These are phyloP conservation scores for Rubia yunnanensis DNA, from an alignment of 257 asterid genomes.

Conservation along the genomic window DNA sequence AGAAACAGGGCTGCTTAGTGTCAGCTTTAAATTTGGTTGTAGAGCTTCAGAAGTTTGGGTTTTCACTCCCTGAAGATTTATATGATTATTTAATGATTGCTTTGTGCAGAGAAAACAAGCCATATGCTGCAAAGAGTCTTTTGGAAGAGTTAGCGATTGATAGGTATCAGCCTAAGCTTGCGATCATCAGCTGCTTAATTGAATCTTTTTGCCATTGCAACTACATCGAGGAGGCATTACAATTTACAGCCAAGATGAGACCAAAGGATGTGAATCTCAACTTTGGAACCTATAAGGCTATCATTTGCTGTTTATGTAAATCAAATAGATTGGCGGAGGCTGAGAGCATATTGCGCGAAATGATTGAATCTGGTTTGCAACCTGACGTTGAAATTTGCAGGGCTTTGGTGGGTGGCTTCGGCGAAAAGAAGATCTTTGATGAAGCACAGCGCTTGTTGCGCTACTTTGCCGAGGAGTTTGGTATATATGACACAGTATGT, in stretches of 20 bases:
- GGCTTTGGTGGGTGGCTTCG: slow-evolving; percentile 46
- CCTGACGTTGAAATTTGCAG: slow-evolving; percentile 54
- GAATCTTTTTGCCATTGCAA: slow-evolving; percentile 51
- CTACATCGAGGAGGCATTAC: slow-evolving; percentile 45
- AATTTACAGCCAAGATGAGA: slow-evolving; percentile 45
- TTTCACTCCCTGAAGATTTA: slow-evolving; percentile 41
- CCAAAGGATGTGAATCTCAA: slow-evolving; percentile 39
- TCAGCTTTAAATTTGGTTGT: slow-evolving; percentile 64
- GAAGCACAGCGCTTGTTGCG: slow-evolving; percentile 43
- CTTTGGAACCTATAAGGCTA: slow-evolving; percentile 38
- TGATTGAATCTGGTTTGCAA: slow-evolving; percentile 43
- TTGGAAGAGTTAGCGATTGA: slow-evolving; percentile 37
- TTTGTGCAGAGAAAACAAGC: slow-evolving; percentile 58
- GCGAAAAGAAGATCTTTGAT: slow-evolving; percentile 33
- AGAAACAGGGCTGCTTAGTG: slow-evolving; percentile 43
- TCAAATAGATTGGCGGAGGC: slow-evolving; percentile 50
- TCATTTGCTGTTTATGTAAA: slow-evolving; percentile 53
- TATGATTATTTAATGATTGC: slow-evolving; percentile 50
- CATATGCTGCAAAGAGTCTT: slow-evolving; percentile 77
- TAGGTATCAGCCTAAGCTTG: slow-evolving; percentile 35
- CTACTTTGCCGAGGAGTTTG: slow-evolving; percentile 45
- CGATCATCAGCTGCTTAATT: slow-evolving; percentile 42
- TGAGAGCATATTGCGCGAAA: slow-evolving; percentile 51
- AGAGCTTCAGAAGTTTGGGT: slow-evolving; percentile 52
- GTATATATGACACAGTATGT: slow-evolving; percentile 44